These are phyloP conservation scores for Ailanthus altissimus DNA, from an alignment of 345 rosid species.

Conservation along the genomic window DNA sequence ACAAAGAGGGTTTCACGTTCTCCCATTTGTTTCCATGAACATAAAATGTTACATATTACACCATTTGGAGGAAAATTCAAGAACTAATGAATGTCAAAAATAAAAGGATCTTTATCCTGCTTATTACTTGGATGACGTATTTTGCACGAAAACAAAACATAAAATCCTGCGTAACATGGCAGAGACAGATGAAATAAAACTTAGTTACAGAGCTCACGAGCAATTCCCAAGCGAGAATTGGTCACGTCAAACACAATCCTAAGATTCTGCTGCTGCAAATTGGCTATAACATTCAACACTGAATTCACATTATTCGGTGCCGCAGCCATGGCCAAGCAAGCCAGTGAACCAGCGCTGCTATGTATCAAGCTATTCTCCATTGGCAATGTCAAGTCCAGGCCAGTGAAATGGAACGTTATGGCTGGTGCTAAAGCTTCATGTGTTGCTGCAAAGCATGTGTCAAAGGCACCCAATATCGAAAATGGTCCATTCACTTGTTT, in stretches of 20 bases:
- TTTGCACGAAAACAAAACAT: constrained; percentile 8
- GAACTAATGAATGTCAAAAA: not conserved
- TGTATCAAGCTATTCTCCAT: constrained; percentile 84
- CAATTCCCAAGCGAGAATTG: constrained; percentile 80
- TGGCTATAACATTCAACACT: constrained; percentile 79
- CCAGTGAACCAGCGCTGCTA: constrained; percentile 67
- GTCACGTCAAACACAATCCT: constrained; percentile 73
- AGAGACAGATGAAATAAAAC: not conserved
- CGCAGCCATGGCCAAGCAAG: constrained; percentile 84
- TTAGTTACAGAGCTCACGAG: constrained; percentile 78
- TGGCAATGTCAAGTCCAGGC: constrained; percentile 62
- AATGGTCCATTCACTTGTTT: constrained; percentile 70
- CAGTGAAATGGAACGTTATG: constrained; percentile 58
- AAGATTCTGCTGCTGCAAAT: constrained; percentile 83
- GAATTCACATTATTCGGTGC: constrained; percentile 64
- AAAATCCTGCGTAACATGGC: not conserved
- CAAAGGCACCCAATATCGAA: constrained; percentile 77
- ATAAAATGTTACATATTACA: not conserved
- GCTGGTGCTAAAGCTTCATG: constrained; percentile 47
- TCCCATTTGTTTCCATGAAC: not conserved
- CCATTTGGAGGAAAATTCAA: not conserved
- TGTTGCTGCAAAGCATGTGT: constrained; percentile 67
- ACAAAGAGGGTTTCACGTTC: no score
- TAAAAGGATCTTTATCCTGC: constrained; percentile 5
- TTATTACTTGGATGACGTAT: constrained; percentile 1